These are phyloP conservation scores for Biscogniauxia marginata DNA, from an alignment of 2,329 filamentous ascomycete species.

Conservation along the genomic window DNA sequence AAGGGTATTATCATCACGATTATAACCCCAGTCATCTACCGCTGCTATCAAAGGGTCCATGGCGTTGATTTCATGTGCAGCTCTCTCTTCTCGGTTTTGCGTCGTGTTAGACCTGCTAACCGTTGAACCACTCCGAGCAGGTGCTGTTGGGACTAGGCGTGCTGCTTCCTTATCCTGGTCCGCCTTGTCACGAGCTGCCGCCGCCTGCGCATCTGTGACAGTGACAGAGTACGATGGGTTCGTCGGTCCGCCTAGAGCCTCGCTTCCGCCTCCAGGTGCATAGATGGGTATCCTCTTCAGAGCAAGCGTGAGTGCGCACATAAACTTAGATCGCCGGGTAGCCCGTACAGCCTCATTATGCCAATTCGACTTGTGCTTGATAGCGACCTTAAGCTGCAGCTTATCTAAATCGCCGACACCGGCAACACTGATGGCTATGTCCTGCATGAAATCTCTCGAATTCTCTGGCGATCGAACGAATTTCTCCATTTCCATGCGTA, in stretches of 20 bases:
- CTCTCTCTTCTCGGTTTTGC: constrained; percentile 41
- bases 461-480: constrained; percentile 87
- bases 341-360: constrained; percentile 81
- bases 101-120: constrained; percentile 21
- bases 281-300: constrained; percentile 86
- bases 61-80: constrained; percentile 45
- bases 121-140: constrained; percentile 21
- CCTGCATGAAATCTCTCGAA: constrained; percentile 83
- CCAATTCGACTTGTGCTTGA: constrained; percentile 93
- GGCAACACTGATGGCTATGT: constrained; percentile 74
- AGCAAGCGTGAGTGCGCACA: constrained; percentile 86
- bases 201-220: constrained; percentile 67
- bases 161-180: constrained; percentile 60
- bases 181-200: constrained; percentile 59
- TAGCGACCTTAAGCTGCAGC: constrained; percentile 76
- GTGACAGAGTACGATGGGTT: constrained; percentile 82
- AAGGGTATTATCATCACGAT: constrained; percentile 37
- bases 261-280: constrained; percentile 70
- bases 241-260: constrained; percentile 60
- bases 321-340: constrained; percentile 87
- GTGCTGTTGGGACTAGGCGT: constrained; percentile 59
- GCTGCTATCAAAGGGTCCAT: constrained; percentile 34
- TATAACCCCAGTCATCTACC: constrained; percentile 39
- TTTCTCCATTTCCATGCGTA: constrained; percentile 78
- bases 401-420: constrained; percentile 86